Conservation (phyloP, 2,329 filamentous ascomycete species). For the Trichoderma sp. region DNA sequence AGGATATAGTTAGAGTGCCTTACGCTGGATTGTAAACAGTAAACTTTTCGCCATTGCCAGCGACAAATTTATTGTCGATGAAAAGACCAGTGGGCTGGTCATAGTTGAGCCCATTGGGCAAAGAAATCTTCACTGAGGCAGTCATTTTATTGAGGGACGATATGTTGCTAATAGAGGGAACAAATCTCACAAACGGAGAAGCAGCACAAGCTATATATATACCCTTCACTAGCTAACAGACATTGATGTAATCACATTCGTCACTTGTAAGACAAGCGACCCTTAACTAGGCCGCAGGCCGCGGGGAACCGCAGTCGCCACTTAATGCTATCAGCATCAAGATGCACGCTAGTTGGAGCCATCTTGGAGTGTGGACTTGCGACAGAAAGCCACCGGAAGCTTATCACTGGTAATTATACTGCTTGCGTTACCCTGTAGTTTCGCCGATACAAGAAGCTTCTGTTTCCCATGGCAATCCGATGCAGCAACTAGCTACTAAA, state of each 20-base stretch:
- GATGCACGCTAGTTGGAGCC: background rate
- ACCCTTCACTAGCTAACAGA: background rate
- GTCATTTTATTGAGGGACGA: background rate
- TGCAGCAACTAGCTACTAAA: too few relatives aligned
- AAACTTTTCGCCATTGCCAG: constrained; percentile 26
- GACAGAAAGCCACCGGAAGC: background rate
- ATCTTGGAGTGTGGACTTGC: background rate
- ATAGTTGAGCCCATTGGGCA: constrained; percentile 32
- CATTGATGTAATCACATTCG: constrained; percentile 20
- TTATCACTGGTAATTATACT: background rate
- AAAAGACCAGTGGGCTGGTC: constrained; percentile 24
- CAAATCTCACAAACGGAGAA: background rate
- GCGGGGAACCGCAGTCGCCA: constrained; percentile 12
- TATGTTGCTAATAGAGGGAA: background rate
- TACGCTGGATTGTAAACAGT: constrained; percentile 21
- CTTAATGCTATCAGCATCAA: background rate
- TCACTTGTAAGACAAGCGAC: background rate
- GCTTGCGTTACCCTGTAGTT: background rate
- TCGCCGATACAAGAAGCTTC: background rate
- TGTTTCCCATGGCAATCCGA: too few relatives aligned
- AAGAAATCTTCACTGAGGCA: constrained; percentile 9
- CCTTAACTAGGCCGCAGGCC: background rate
- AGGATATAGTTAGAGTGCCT: background rate
- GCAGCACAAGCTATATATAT: constrained; percentile 3
- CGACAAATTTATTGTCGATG: constrained; percentile 21